These are phyloP conservation scores for Colletotrichum orbiculare DNA, from an alignment of 2,329 filamentous ascomycete species.

Conservation along the genomic window DNA sequence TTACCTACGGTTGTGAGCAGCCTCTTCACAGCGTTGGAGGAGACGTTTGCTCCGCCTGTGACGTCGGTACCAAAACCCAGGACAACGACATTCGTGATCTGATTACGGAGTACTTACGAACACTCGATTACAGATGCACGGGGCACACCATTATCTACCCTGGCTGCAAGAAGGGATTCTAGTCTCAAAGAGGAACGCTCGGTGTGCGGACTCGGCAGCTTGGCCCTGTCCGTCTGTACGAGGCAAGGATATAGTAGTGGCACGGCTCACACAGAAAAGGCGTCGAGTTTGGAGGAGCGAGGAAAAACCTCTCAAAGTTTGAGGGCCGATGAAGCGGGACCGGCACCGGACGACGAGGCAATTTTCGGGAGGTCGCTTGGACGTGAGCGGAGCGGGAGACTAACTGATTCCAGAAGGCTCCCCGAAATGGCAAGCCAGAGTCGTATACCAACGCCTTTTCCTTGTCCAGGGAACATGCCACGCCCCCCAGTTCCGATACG, in stretches of 20 bases:
- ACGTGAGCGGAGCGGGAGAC: slow-evolving; percentile 23
- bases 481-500: neutral
- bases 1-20: neutral
- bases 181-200: slow-evolving; percentile 9
- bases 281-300: neutral
- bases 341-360: slow-evolving; percentile 30
- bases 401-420: slow-evolving; percentile 28
- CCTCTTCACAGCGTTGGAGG: slow-evolving; percentile 10
- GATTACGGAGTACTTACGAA: neutral
- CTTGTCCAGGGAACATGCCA: slow-evolving; percentile 1
- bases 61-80: slow-evolving; percentile 22
- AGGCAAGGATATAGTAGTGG: neutral
- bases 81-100: slow-evolving; percentile 13
- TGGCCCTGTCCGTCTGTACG: slow-evolving; percentile 11
- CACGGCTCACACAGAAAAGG: neutral
- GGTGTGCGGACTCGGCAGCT: slow-evolving; percentile 5
- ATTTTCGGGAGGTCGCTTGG: slow-evolving; percentile 30
- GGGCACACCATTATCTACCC: neutral
- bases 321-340: slow-evolving; percentile 29
- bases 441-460: slow-evolving; percentile 7
- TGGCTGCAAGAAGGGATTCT: neutral
- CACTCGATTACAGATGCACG: slow-evolving; percentile 10
- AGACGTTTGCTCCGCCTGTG: slow-evolving; percentile 6
- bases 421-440: slow-evolving; percentile 27
- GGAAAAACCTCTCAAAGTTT: slow-evolving; percentile 21